phyloP scores from a whole-genome alignment of 2,329 filamentous ascomycete genomes.

The Colletotrichum camelliae region DNA sequence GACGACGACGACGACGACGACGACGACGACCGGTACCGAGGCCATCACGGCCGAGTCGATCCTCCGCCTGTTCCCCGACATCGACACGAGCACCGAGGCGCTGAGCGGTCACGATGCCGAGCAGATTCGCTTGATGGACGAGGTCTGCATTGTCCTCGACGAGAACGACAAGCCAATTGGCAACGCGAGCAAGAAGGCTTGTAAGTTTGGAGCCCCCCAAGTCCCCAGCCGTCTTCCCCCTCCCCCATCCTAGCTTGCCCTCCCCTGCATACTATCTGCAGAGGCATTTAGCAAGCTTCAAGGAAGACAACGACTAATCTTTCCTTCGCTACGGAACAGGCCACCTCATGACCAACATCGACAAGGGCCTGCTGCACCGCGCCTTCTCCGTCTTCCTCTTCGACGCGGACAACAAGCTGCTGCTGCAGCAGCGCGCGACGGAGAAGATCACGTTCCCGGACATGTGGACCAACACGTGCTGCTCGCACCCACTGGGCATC shows the following conservation, averaged over 20 bases:
- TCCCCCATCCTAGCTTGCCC: neutral
- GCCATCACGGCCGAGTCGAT: conserved; percentile 87
- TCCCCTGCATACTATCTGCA: neutral
- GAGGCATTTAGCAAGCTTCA: neutral
- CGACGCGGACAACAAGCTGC: conserved; percentile 83
- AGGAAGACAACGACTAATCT: neutral
- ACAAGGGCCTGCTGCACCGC: conserved; percentile 93
- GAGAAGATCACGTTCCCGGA: conserved; percentile 99
- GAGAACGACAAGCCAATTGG: conserved; percentile 92
- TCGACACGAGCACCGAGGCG: conserved; percentile 73
- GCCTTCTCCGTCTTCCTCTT: conserved; percentile 99
- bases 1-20: conserved; percentile 24
- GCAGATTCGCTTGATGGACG: conserved; percentile 98
- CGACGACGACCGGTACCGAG: conserved; percentile 56
- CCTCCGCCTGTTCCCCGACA: conserved; percentile 85
- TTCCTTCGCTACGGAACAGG: conserved; percentile 55
- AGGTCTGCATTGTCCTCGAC: conserved; percentile 96
- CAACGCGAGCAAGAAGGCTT: conserved; percentile 97
- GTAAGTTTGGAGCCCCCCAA: conserved; percentile 56
- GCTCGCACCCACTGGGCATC: conserved; percentile 93
- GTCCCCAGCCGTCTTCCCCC: neutral
- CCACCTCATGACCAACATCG: conserved; percentile 98
- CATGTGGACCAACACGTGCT: conserved; percentile 99
- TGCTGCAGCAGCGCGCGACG: conserved; percentile 91
- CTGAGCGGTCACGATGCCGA: conserved; percentile 94